Evolutionary conservation across 805 yeast species (phyloP), one percentile per base, ranked within the genome.

Genomic region (Lachancea quebecensis): DNA sequence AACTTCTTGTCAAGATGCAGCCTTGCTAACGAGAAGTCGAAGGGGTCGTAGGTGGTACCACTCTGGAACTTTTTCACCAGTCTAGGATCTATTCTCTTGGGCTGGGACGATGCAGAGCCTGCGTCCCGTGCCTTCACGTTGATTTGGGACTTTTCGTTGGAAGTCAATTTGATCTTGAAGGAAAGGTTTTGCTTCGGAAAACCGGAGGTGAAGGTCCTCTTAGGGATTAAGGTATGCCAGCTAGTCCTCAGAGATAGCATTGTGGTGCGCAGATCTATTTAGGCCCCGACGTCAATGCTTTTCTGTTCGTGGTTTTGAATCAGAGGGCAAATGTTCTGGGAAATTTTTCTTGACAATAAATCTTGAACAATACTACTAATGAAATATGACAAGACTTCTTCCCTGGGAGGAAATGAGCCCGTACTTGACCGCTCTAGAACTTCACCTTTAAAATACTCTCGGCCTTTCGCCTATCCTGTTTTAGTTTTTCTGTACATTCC

Each of bases 11-110:
- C 81, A 53, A 78, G 74, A 49, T 73, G 69, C 33, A 77, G 56
- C 53, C 75, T 77, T 38, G 81, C 77, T 56, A 78, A 64, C 28
- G 85, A 76, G 55, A 87, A 86, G 62, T 86, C 95, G 65, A 81
- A 82, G 42, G 96, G 93, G 54, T 85, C 91, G 59, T 88, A 88
- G 0, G 78, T 75, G 4, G 74, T 66, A 39, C 77, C 78, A 3
- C 66, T 66, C 12, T 62, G 67, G 59, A 82, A 79, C 45, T 64
- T 72, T 56, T 69, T 73, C 31, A 73, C 64, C 48, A 75, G 71
- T 9, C 51, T 46, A 41, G 68, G 64, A 50, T 66, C 64, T 42
- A 69, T 55, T 43, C 55, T 50, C 50, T 57, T 62, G 29, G 31
- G 27, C 34, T 33, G 39, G 11, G 43, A 18, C 11, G 33, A 29